Evolutionary conservation across 2,329 filamentous ascomycete species (phyloP), one percentile per base, ranked within the genome.

Genomic region (Beauveria asiatica): DNA sequence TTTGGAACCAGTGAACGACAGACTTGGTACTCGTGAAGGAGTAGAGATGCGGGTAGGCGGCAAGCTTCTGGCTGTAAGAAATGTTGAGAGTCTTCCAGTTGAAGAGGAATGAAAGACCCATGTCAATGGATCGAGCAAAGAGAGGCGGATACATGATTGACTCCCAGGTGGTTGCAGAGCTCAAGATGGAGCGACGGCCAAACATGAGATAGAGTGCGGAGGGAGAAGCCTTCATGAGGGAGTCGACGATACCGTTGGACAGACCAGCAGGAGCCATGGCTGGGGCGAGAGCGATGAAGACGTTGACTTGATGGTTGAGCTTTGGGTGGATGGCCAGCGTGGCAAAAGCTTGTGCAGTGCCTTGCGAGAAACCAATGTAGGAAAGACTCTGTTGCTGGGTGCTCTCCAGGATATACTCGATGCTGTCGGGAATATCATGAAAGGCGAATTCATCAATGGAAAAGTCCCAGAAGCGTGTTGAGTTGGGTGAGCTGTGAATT

Each of bases 1-100:
- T 97, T 71, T 99, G 94, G 72, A 99, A 99, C 94, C 94, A 99
- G 71, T 99, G 94, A 0, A 99, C 94, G 9, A 99, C 92, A 21
- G 88, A 92, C 75, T 99, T 99, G 61, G 92, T 96, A 71, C 90
- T 96, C 0, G 93, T 97, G 72, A 93, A 97, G 0, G 92, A 97
- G 76, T 96, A 99, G 0, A 99, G 78, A 75, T 99, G 94, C 10
- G 93, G 88, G 71, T 99, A 99, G 1, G 92, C 92, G 2, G 94
- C 94, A 19, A 99, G 83, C 70, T 99, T 99, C 73, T 99, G 94
- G 61, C 88, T 86, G 0, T 84, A 76, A 9, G 85, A 85, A 63
- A 99, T 97, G 71, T 97, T 99, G 61, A 80, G 78, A 4, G 88
- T 89, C 62, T 83, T 84, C 94, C 94, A 99, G 67, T 89, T 88